Base-by-base conservation (phyloP, 768 basidiomycete genomes). In the Lyophyllum atratum region DNA sequence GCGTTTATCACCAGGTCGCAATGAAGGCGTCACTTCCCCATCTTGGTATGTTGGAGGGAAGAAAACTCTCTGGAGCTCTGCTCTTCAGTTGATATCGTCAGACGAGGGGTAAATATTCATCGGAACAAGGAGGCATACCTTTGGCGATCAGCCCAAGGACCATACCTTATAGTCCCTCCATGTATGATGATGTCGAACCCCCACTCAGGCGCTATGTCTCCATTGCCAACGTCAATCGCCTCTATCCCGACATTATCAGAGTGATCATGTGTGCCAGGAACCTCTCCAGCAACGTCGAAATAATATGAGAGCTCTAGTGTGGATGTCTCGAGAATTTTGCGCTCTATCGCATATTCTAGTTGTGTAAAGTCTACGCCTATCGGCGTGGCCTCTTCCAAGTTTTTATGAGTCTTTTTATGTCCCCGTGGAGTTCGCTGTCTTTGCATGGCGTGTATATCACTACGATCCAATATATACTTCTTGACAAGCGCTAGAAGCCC, bases 111-210 rank as follows among this genome's bases (percentile, higher is more conserved):
- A 25, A 12, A 28, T 9, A 25, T 4, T 25, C 19, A 7, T 34
- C 1, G 17, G 22, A 39, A 28, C 24, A 10, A 33, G 37, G 22
- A 12, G 50, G 21, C 57, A 63, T 66, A 87, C 92, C 95, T 80
- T 71, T 97, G 96, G 24, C 95, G 82, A 73, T 98, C 96, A 22
- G 95, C 90, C 96, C 96, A 98, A 3, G 96, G 96, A 4, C 96
- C 96, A 68, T 98, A 98, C 19, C 85, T 82, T 33, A 97, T 61
- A 33, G 80, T 70, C 0, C 93, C 95, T 17, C 86, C 86, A 56
- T 84, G 76, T n/a, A 98, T 76, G 17, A 87, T 80, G 17, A 98
- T 63, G 66, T 98, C 92, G 24, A 97, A 74, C 2, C 95, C 96
- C 92, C 95, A 98, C 67, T 98, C 93, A 6, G 96, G 96, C 21